A percentile compares a stretch with the other conserved stretches of the same genome.
Conservation (phyloP, 306 rosid species). For the Prunus davidiana region DNA sequence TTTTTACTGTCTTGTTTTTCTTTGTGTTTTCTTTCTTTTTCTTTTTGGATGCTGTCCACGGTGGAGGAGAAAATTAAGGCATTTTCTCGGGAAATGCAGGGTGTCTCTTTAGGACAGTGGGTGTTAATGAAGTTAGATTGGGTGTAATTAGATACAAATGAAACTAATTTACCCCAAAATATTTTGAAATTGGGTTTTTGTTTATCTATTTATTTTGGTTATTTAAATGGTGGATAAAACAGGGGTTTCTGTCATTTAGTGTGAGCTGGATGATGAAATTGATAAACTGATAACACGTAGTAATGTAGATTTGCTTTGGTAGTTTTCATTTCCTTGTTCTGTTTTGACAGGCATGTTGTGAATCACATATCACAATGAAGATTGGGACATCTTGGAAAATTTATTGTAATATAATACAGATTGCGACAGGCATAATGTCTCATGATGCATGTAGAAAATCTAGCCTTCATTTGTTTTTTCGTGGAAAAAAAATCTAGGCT, state of each 20-base stretch:
- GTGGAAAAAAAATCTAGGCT: too few relatives aligned
- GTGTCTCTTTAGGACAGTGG: constrained; percentile 24
- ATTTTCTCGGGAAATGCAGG: constrained; percentile 37
- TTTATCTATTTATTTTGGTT: not conserved
- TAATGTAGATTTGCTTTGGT: not conserved
- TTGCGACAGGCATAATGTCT: not conserved
- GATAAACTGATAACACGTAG: not conserved
- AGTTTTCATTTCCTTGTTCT: not conserved
- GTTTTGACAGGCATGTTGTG: not conserved
- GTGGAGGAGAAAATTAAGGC: constrained; percentile 37
- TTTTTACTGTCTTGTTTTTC: constrained; percentile 18
- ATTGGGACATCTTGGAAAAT: not conserved
- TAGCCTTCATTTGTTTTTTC: too few relatives aligned
- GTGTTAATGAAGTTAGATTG: not conserved
- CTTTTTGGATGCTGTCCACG: constrained; percentile 11
- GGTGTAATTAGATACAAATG: not conserved
- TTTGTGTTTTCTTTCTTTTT: constrained; percentile 1
- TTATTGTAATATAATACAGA: not conserved
- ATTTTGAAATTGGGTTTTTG: too few relatives aligned
- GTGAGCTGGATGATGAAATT: not conserved
- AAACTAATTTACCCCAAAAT: not conserved
- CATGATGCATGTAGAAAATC: too few relatives aligned
- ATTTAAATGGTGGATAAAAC: not conserved
- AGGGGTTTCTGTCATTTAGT: not conserved
- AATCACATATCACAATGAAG: not conserved